A percentile compares a stretch with the other conserved stretches of the same genome.
phyloP scores from a whole-genome alignment of 768 basidiomycete species.

The Boletus reticulatus region DNA sequence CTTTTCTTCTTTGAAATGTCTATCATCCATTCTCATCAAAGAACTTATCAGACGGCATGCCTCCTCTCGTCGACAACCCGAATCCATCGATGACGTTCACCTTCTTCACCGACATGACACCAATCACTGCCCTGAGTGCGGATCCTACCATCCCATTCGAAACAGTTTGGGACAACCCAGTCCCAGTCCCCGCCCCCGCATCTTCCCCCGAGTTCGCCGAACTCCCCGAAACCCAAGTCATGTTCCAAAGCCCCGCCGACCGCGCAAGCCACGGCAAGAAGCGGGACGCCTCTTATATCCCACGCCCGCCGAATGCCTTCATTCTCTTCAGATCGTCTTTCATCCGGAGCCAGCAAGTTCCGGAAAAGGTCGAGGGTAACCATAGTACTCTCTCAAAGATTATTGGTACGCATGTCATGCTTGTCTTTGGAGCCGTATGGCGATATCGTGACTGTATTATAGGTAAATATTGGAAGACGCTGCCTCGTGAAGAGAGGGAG shows the following conservation, averaged over 20 bases:
- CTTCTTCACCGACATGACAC: slow-evolving; percentile 60
- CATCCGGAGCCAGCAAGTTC: slow-evolving; percentile 70
- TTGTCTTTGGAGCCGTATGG: background rate
- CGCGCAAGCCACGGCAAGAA: slow-evolving; percentile 57
- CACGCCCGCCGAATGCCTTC: slow-evolving; percentile 82
- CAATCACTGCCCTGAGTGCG: slow-evolving; percentile 44
- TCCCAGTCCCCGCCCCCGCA: slow-evolving; percentile 12
- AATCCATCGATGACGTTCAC: slow-evolving; percentile 55
- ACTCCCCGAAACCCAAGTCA: slow-evolving; percentile 16
- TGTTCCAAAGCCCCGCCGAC: slow-evolving; percentile 28
- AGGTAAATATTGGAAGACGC: slow-evolving; percentile 76
- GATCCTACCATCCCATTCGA: slow-evolving; percentile 35
- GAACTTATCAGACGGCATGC: slow-evolving; percentile 42
- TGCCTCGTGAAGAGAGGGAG: slow-evolving; percentile 63
- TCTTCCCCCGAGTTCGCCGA: slow-evolving; percentile 21
- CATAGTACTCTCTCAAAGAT: slow-evolving; percentile 80
- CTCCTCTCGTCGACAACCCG: slow-evolving; percentile 53
- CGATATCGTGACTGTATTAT: background rate
- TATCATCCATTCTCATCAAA: slow-evolving; percentile 7
- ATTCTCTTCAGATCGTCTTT: slow-evolving; percentile 82
- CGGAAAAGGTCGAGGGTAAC: slow-evolving; percentile 76
- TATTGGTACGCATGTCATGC: slow-evolving; percentile 47
- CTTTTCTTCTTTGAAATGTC: background rate
- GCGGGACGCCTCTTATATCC: slow-evolving; percentile 72
- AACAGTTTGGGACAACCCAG: slow-evolving; percentile 30